Conservation (phyloP, 2,329 filamentous ascomycete genomes). For the Teratosphaeria destructans region DNA sequence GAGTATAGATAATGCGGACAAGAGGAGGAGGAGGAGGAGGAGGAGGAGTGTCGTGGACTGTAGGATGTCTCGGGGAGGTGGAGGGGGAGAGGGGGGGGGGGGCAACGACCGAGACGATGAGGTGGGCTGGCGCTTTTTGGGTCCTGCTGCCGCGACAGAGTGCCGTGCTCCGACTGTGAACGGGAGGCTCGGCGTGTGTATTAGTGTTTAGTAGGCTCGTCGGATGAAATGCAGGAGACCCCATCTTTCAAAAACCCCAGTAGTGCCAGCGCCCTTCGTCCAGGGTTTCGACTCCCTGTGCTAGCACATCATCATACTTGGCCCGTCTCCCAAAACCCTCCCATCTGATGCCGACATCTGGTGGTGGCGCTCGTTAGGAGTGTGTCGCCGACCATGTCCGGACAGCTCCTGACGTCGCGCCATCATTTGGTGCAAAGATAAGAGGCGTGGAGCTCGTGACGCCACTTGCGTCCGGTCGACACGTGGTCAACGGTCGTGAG, state of each 20-base stretch:
- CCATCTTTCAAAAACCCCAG: conserved; percentile 1
- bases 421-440: background rate
- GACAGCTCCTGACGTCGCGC: background rate
- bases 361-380: background rate
- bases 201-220: conserved; percentile 2
- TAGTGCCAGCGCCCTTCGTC: background rate
- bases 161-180: background rate
- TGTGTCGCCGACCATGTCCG: background rate
- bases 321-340: background rate
- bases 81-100: no score
- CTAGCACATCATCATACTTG: background rate
- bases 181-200: conserved; percentile 4
- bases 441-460: background rate
- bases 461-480: background rate
- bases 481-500: background rate
- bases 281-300: background rate
- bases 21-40: background rate
- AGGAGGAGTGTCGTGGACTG: background rate
- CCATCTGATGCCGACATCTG: background rate
- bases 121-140: background rate
- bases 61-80: background rate
- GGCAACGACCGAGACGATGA: background rate
- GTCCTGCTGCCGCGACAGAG: background rate
- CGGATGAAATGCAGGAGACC: conserved; percentile 4
- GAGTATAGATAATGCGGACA: background rate